Evolutionary conservation across 2,329 filamentous ascomycete genomes (phyloP).

Genomic region (Claviceps spartinae): DNA sequence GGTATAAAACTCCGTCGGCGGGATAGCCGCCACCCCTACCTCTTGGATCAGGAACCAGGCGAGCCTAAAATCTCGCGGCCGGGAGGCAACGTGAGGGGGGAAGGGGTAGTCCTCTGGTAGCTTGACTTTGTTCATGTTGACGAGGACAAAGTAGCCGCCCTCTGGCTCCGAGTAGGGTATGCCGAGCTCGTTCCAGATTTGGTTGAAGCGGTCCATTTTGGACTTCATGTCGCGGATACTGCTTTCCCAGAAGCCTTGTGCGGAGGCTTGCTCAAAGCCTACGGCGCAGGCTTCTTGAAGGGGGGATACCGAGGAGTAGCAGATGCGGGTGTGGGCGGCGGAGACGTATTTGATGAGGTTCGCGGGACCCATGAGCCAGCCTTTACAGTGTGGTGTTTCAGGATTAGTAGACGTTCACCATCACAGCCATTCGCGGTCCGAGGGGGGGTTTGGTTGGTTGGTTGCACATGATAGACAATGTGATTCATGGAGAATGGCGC

Average conservation of each 20-base stretch:
- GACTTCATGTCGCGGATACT: slow-evolving; percentile 76
- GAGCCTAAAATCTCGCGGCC: slow-evolving; percentile 87
- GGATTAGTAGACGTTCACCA: no score
- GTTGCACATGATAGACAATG: background rate
- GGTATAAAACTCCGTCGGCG: slow-evolving; percentile 94
- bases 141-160: slow-evolving; percentile 93
- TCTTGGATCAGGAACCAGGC: slow-evolving; percentile 96
- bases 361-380: slow-evolving; percentile 83
- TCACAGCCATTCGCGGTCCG: no score
- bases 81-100: slow-evolving; percentile 71
- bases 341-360: slow-evolving; percentile 84
- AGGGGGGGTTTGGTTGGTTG: no score
- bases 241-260: slow-evolving; percentile 74
- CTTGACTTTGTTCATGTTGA: slow-evolving; percentile 80
- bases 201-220: slow-evolving; percentile 79
- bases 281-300: slow-evolving; percentile 90
- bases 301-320: slow-evolving; percentile 86
- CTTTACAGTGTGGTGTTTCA: slow-evolving; percentile 16
- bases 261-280: slow-evolving; percentile 82
- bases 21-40: slow-evolving; percentile 87
- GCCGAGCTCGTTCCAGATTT: slow-evolving; percentile 61
- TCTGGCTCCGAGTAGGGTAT: slow-evolving; percentile 84
- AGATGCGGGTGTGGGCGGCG: slow-evolving; percentile 89
- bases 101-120: slow-evolving; percentile 77
- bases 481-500: background rate